These are phyloP conservation scores for Saposhnikovia divaricata DNA, from an alignment of 129 eudicot species.

Conservation along the genomic window DNA sequence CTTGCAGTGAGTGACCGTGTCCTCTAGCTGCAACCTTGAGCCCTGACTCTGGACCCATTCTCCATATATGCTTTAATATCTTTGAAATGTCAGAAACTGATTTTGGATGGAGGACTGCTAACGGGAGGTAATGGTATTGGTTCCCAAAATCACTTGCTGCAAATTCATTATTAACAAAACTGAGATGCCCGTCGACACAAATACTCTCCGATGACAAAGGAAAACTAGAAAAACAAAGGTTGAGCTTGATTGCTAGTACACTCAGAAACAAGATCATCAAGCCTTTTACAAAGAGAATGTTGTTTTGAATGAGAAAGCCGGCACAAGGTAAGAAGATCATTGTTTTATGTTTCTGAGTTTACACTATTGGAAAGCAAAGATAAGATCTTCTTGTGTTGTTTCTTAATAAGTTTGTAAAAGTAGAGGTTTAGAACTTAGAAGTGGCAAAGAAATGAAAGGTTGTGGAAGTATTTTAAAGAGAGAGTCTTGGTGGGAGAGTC, in stretches of 20 bases:
- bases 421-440: conserved; percentile 12
- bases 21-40: conserved; percentile 89
- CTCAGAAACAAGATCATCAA: conserved; percentile 46
- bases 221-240: conserved; percentile 39
- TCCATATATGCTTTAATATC: conserved; percentile 55
- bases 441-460: conserved; percentile 27
- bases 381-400: neutral
- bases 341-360: conserved; percentile 3
- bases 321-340: conserved; percentile 14
- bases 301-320: neutral
- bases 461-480: conserved; percentile 49
- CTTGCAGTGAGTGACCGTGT: conserved; percentile 81
- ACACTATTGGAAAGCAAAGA: neutral
- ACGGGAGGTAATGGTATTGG: conserved; percentile 45
- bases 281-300: conserved; percentile 22
- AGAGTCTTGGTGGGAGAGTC: conserved; percentile 1
- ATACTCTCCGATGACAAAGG: conserved; percentile 45
- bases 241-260: conserved; percentile 36
- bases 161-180: conserved; percentile 49
- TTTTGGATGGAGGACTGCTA: conserved; percentile 72
- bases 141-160: conserved; percentile 73
- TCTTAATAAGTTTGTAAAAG: neutral
- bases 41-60: conserved; percentile 54
- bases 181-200: conserved; percentile 48
- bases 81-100: conserved; percentile 65